Base-by-base conservation (phyloP, 345 rosid genomes). In the Lepidium sativum region DNA sequence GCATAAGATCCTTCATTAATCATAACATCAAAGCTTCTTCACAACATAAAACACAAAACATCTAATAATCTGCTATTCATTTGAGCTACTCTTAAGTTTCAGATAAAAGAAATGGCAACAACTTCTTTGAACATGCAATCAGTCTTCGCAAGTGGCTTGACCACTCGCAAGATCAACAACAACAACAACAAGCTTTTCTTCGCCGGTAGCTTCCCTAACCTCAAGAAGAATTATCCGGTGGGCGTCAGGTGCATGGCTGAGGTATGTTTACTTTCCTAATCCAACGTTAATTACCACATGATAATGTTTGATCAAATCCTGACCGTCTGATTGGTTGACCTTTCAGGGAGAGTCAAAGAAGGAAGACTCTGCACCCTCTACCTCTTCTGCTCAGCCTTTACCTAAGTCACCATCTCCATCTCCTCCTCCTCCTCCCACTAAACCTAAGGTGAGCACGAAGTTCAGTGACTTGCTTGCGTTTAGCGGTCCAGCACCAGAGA, bases 401-500 rank as follows among this genome's bases (percentile, higher is more conserved):
- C 47, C 70, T 17, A 72, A 65, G 41, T 48, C 71, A 6, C 55
- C 70, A 11, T 63, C 64, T 1, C 58, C 75, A 8, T 38, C 67
- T 20, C 63, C 72, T 58, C 68, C 72, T 37, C 29, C 65, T 58
- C 55, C 77, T 43, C 25, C 4, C 25, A 13, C 51, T 0, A 52
- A 77, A 31, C 77, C 68, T 27, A 78, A 75, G 79, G 77, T 72
- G 32, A 86, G 86, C 79, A 85, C 86, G 0, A 85, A 75, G 10
- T 82, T 85, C 58, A 42, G 77, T 0, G 96, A 86, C 18, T 58
- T 86, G 29, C 69, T 92, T 9, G 96, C 95, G 5, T 88, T 92
- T 27, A 79, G 91, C 20, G 98, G 96, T 32, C 89, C 86, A 0
- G 96, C 87, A 5, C 98, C 96, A 12, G 98, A 92, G 79, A 86